Evolutionary conservation across 768 basidiomycete species (phyloP).

Genomic region (Auricularia cornea): DNA sequence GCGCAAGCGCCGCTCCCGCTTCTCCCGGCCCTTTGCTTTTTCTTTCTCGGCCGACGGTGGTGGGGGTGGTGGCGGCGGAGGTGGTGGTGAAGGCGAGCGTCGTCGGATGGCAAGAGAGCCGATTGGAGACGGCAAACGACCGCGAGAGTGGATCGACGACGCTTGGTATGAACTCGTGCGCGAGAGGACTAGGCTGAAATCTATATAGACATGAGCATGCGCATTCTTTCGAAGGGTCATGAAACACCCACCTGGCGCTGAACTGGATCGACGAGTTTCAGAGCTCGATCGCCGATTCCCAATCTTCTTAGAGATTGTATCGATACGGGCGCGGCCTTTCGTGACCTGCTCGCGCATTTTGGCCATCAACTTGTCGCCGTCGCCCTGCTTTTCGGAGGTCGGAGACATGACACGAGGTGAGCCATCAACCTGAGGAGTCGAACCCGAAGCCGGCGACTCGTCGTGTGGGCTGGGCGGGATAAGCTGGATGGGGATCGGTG

Average conservation of each 20-base stretch:
- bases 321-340: slow-evolving; percentile 63
- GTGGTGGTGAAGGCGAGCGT: slow-evolving; percentile 21
- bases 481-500: slow-evolving; percentile 6
- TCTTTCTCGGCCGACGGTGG: slow-evolving; percentile 23
- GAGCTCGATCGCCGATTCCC: slow-evolving; percentile 40
- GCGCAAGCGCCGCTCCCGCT: slow-evolving; percentile 56
- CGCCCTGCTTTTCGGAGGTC: background rate
- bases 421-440: background rate
- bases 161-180: slow-evolving; percentile 55
- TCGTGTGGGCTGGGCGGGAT: slow-evolving; percentile 8
- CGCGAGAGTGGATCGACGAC: slow-evolving; percentile 77
- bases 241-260: slow-evolving; percentile 53
- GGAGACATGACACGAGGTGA: background rate
- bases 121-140: slow-evolving; percentile 16
- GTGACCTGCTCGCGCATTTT: slow-evolving; percentile 73
- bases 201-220: slow-evolving; percentile 24
- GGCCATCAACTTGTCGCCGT: slow-evolving; percentile 26
- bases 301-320: slow-evolving; percentile 69
- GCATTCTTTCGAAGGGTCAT: background rate
- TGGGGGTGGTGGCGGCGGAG: slow-evolving; percentile 40
- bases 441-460: background rate
- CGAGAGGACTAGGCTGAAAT: slow-evolving; percentile 59
- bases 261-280: slow-evolving; percentile 47
- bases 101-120: background rate
- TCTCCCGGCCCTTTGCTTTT: slow-evolving; percentile 27